Base-by-base conservation (phyloP, 2,329 filamentous ascomycete species). In the Neonectria faginata region DNA sequence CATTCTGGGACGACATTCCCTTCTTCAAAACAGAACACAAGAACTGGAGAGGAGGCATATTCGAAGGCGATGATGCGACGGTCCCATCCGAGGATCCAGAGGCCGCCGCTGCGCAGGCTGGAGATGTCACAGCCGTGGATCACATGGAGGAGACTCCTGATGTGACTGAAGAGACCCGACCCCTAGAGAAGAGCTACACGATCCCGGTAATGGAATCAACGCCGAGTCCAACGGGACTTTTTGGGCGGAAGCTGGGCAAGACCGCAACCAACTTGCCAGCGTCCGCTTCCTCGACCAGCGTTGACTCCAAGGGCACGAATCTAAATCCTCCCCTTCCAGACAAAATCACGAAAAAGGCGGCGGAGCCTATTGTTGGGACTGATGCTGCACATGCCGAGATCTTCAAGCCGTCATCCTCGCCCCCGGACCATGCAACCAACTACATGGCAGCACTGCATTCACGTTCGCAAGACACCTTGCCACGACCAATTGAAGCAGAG, bases 1-100 rank as follows among this genome's bases (percentile, higher is more conserved):
- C 96, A 0, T 97, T 97, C 75, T 99, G 96, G 95, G 96, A 99
- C 69, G 96, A 99, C 76, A 86, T 93, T 25, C 94, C 96, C 0
- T 98, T 99, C 78, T 91, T 93, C 75, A 89, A 92, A 71, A 98
- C 94, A 0, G 85, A 90, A 60, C 83, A 88, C 61, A 93, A 97
- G 76, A 81, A 83, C 20, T 94, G 93, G 84, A 87, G 96, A 70
- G 96, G 95, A 11, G 96, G 96, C 0, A 91, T 98, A 20, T 99
- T 89, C 74, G 84, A 86, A 33, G 84, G 84, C 29, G 87, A 89
- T 51, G 81, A 85, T 65, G 80, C 79, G 2, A 81, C 85, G 2
- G 77, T 73, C 33, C 58, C 71, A 3, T 67, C 70, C 8, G 64
- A 68, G 9, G 62, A 70, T 53, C 61, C 63, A 7, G 71, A 71